A percentile compares a stretch with the other conserved stretches of the same genome.
phyloP scores from a whole-genome alignment of 768 basidiomycete species.

The Hericium rajendrae region DNA sequence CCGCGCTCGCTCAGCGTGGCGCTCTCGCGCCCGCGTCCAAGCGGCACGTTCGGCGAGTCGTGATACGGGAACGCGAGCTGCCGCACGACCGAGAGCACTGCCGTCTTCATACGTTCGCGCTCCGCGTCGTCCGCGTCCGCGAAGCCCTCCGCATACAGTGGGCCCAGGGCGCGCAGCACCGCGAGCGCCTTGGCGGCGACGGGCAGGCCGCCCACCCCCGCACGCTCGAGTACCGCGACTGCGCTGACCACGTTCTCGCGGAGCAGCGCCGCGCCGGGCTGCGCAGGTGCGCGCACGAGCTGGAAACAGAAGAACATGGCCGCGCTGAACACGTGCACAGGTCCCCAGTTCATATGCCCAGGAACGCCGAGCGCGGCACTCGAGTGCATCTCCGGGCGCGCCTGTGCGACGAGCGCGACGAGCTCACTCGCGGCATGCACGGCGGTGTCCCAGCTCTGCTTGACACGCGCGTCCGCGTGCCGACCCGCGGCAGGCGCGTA shows the following conservation, averaged over 20 bases:
- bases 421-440: constrained; percentile 42
- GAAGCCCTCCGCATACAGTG: constrained; percentile 52
- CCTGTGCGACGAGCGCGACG: constrained; percentile 46
- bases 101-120: constrained; percentile 35
- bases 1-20: constrained; percentile 25
- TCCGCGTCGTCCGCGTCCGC: constrained; percentile 40
- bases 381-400: constrained; percentile 58
- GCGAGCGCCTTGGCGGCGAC: constrained; percentile 60
- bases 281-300: constrained; percentile 64
- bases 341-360: constrained; percentile 72
- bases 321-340: constrained; percentile 67
- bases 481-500: background rate
- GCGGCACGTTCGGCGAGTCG: constrained; percentile 46
- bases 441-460: constrained; percentile 45
- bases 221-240: constrained; percentile 48
- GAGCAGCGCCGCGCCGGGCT: constrained; percentile 61
- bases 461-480: background rate
- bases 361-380: constrained; percentile 58
- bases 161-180: constrained; percentile 53
- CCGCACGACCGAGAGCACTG: constrained; percentile 50
- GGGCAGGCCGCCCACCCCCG: constrained; percentile 40
- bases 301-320: constrained; percentile 83
- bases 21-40: constrained; percentile 24
- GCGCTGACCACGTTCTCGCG: constrained; percentile 62
- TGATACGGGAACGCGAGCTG: constrained; percentile 71